Conservation (phyloP, 2,329 filamentous ascomycete genomes). For the Lasiodiplodia hormozganensis region DNA sequence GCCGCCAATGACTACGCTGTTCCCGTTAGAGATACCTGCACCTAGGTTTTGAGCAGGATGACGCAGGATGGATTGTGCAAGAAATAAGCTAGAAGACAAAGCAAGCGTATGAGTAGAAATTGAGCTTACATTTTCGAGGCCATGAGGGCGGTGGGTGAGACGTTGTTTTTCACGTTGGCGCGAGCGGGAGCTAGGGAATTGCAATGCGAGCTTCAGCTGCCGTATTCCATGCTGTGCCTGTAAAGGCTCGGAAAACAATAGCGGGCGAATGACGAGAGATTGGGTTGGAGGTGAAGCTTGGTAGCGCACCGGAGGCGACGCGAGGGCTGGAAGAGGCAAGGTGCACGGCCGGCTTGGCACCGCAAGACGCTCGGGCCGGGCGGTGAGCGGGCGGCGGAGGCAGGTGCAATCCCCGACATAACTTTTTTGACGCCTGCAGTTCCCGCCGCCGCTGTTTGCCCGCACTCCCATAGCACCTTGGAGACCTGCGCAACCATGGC, state of each 20-base stretch:
- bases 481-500: slow-evolving; percentile 45
- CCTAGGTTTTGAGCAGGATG: neutral
- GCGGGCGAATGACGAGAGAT: neutral
- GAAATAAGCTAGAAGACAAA: neutral
- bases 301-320: neutral
- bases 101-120: neutral
- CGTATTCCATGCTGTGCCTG: neutral
- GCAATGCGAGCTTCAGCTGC: neutral
- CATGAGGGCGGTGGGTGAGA: slow-evolving; percentile 47
- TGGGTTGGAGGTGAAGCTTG: slow-evolving; percentile 1
- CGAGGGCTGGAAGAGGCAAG: slow-evolving; percentile 7
- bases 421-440: slow-evolving; percentile 26
- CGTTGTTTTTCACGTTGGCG: neutral
- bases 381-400: slow-evolving; percentile 20
- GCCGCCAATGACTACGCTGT: slow-evolving; percentile 80
- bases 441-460: neutral
- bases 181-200: neutral
- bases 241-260: neutral
- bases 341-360: neutral
- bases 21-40: slow-evolving; percentile 1
- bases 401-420: slow-evolving; percentile 23
- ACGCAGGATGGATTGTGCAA: neutral
- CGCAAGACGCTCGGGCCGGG: neutral
- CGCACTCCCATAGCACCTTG: neutral
- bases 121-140: slow-evolving; percentile 62